Percentiles rank a stretch among this genome's conserved stretches.
Evolutionary conservation across 2,329 filamentous ascomycete genomes (phyloP).

Genomic region (Claviceps pazoutovae): DNA sequence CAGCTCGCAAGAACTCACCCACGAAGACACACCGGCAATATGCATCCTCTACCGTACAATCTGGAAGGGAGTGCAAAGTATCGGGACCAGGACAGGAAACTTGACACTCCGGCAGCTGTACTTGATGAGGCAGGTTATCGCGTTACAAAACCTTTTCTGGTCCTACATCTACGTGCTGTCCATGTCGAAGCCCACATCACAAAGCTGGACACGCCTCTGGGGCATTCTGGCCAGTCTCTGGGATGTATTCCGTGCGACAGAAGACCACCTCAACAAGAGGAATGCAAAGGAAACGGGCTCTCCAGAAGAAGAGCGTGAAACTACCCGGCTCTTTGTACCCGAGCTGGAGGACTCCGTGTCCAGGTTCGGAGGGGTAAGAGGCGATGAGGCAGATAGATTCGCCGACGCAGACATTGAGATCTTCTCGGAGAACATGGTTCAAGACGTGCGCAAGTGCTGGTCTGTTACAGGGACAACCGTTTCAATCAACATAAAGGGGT

Average conservation of each 20-base stretch:
- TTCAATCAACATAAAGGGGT: conserved; percentile 25
- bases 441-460: conserved; percentile 34
- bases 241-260: conserved; percentile 9
- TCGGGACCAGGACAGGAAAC: conserved; percentile 7
- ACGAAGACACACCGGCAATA: conserved; percentile 20
- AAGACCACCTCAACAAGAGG: conserved; percentile 8
- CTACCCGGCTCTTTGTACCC: conserved; percentile 10
- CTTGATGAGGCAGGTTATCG: conserved; percentile 15
- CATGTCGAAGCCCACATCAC: conserved; percentile 4
- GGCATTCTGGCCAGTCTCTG: conserved; percentile 8
- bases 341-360: conserved; percentile 5
- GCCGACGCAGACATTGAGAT: conserved; percentile 18
- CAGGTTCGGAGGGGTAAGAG: no score
- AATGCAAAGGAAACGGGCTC: conserved; percentile 8
- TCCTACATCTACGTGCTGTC: conserved; percentile 13
- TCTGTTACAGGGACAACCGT: conserved; percentile 18
- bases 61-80: conserved; percentile 15
- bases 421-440: conserved; percentile 29
- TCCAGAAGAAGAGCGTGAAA: conserved; percentile 7
- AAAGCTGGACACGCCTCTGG: conserved; percentile 10
- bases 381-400: neutral
- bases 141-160: conserved; percentile 18
- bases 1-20: conserved; percentile 23
- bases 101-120: conserved; percentile 15
- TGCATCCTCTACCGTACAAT: conserved; percentile 19